A percentile compares a stretch with the other conserved stretches of the same genome.
Evolutionary conservation across 345 rosid species (phyloP).

Genomic region (Citrus maxima): DNA sequence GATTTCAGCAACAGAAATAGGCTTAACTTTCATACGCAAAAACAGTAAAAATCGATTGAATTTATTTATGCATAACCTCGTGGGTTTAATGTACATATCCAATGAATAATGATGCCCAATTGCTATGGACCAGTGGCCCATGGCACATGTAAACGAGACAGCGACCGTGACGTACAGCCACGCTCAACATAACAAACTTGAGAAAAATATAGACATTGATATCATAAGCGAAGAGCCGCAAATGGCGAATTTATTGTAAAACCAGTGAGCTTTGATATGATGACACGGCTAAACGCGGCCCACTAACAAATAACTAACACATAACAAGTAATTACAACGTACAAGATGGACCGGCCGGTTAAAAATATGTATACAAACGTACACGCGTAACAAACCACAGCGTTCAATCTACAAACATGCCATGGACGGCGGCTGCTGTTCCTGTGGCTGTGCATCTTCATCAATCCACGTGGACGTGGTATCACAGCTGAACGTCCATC

Average conservation of each 20-base stretch:
- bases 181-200: background rate
- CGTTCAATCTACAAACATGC: slow-evolving; percentile 38
- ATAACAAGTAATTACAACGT: too few relatives aligned
- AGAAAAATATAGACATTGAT: too few relatives aligned
- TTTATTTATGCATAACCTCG: background rate
- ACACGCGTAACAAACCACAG: background rate
- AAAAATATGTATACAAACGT: too few relatives aligned
- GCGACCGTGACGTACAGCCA: background rate
- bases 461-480: slow-evolving; percentile 51
- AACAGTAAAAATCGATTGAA: background rate
- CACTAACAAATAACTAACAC: background rate
- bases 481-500: slow-evolving; percentile 38
- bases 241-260: background rate
- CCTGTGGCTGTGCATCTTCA: slow-evolving; percentile 35
- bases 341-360: background rate
- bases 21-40: too few relatives aligned
- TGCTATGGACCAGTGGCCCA: background rate
- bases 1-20: too few relatives aligned
- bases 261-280: background rate
- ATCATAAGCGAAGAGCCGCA: too few relatives aligned
- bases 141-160: background rate
- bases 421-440: slow-evolving; percentile 35
- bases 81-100: background rate
- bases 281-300: background rate
- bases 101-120: background rate